Evolutionary conservation across 2,329 filamentous ascomycete species (phyloP), one percentile per base, ranked within the genome.

Genomic region (Nothophaeocryptopus gaeumannii): DNA sequence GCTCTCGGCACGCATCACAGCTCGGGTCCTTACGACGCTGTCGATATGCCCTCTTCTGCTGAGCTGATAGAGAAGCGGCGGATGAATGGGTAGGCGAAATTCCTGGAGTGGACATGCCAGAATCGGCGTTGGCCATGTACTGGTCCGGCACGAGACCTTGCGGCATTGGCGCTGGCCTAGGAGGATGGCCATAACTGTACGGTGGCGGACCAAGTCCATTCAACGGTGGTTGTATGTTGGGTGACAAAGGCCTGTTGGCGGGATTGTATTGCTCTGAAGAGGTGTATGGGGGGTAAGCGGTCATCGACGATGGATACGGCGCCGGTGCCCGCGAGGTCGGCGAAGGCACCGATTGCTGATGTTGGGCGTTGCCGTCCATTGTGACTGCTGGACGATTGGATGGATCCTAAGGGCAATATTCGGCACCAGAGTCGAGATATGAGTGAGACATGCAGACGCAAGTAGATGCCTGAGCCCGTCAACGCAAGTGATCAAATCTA

Each of bases 11-110:
- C 43, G 93, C 93, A 75, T 99, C 93, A 70, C 93, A 99, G 65
- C 90, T 97, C 1, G 93, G 93, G 63, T 99, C 93, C 67, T 99
- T 99, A 60, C 93, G 82, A 59, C 93, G 79, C 69, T 99, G 93
- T 16, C 93, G 84, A 73, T 97, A 99, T 2, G 93, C 92, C 66
- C 93, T 79, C 70, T 97, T 97, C 69, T 95, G 89, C 41, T 60
- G 62, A 30, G 86, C 81, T 60, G 88, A 86, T 58, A 81, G 69
- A 61, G 76, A 78, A 33, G 78, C 74, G 16, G 74, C 70, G 16
- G 66, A 61, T 15, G 59, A 39, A 47, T 66, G 64, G 10, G 58
- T 59, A 7, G 64, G 62, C 29, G 64, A 67, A 11, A 65, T 61
- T 9, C 61, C 62, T 12, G 61, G 59, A 14, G 63, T 61, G 3